Base-by-base conservation (phyloP, 139 green algal species). In the Nannochloris sp. region DNA sequence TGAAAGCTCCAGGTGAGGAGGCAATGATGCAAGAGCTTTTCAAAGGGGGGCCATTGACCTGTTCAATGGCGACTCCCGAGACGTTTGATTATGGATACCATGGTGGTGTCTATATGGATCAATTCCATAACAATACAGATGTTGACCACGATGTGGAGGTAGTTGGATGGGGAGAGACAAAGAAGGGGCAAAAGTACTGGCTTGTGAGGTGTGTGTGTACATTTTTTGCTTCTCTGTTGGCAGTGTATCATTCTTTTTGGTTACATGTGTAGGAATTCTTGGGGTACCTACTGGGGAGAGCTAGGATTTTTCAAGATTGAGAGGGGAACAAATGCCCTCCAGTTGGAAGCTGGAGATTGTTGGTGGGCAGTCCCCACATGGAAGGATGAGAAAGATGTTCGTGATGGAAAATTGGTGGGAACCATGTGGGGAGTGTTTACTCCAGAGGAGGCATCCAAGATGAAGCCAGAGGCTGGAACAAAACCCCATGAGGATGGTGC, bases 271-370 rank as follows among this genome's bases (percentile, higher is more conserved):
- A 40, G 46, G n/a, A 87, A 87, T 61, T 70, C 46, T 16, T 87
- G 80, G 80, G 81, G 81, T 21, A 82, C 70, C 14, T 87, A 74
- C 54, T 87, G 72, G 72, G 81, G 81, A 8, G 58, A 85, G 27
- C 60, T 83, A 23, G 78, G 78, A 18, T 85, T 85, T 54, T 76
- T 75, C 54, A 58, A 63, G 68, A 14, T 83, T 23, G 53, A 81
- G 56, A 60, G 73, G 2, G 75, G 78, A n/a, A 54, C 50, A 4
- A 83, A 85, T 64, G 66, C 66, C 34, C 57, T 85, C 12, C 67
- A 64, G 14, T 63, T 85, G 16, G 75, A 85, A 44, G 44, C 58
- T 10, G 72, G 71, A 10, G 78, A 85, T 61, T 85, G 78, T 72
- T 85, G 78, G 78, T 80, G 70, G 16, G 75, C 64, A 2, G 11